Percentiles rank a stretch among this genome's conserved stretches.
These are phyloP conservation scores for Coemansia sp. DNA, from an alignment of 192 early-diverging fungal genomes.

Conservation along the genomic window DNA sequence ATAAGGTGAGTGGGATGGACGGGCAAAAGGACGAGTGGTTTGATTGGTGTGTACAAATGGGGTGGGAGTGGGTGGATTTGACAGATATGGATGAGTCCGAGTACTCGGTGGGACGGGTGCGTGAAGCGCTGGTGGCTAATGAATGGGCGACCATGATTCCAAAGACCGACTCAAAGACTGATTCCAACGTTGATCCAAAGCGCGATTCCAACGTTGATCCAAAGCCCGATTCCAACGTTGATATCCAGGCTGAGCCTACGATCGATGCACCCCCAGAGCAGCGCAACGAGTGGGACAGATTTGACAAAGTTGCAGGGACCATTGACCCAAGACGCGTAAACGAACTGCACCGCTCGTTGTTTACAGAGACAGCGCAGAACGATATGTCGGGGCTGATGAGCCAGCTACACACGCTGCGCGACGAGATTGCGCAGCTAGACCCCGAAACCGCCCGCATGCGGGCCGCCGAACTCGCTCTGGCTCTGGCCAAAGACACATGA, in stretches of 20 bases:
- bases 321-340: conserved; percentile 23
- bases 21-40: conserved; percentile 27
- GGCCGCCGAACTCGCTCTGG: conserved; percentile 51
- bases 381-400: conserved; percentile 27
- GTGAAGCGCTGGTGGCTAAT: conserved; percentile 41
- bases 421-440: conserved; percentile 40
- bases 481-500: conserved; percentile 14
- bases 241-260: too few species aligned
- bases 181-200: too few species aligned
- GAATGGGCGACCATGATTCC: conserved; percentile 42
- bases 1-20: neutral
- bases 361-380: conserved; percentile 5
- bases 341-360: conserved; percentile 18
- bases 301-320: conserved; percentile 19
- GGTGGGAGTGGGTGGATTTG: conserved; percentile 55
- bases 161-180: neutral
- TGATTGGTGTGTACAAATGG: conserved; percentile 36
- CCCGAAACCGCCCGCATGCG: conserved; percentile 25
- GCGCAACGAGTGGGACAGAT: conserved; percentile 39
- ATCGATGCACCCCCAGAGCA: neutral
- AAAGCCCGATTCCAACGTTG: too few species aligned
- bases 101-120: conserved; percentile 30
- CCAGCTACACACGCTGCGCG: conserved; percentile 16
- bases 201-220: too few species aligned
- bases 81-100: conserved; percentile 45